Conservation (phyloP, 1,284 basidiomycete species). For the Baeospora myosura region DNA sequence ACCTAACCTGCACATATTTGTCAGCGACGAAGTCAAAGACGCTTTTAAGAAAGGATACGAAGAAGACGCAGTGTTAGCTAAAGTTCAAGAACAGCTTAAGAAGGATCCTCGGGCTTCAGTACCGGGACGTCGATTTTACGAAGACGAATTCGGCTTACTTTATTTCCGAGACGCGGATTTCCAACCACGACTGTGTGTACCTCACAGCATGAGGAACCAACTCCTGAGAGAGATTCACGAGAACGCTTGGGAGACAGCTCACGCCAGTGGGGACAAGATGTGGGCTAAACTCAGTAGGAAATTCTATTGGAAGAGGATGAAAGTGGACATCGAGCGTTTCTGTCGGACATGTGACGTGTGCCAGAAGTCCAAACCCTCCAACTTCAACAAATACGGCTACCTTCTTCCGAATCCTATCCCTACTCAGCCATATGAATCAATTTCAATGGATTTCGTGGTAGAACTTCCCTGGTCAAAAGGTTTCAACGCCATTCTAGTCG, state of each 20-base stretch:
- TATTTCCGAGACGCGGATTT: slow-evolving; percentile 9
- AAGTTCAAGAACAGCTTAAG: no score
- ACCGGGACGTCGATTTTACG: no score
- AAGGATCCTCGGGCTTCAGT: no score
- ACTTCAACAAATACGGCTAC: neutral
- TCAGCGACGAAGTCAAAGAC: no score
- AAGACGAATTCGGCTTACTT: no score
- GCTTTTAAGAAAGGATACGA: no score
- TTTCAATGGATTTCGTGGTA: slow-evolving; percentile 4
- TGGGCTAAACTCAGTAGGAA: neutral
- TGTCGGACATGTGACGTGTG: slow-evolving; percentile 3
- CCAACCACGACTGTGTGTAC: slow-evolving; percentile 4
- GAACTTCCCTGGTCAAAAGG: slow-evolving; percentile 2
- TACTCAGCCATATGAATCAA: neutral
- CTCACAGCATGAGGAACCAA: neutral
- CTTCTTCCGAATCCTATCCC: slow-evolving; percentile 7
- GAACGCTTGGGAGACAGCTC: neutral
- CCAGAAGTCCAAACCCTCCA: slow-evolving; percentile 2
- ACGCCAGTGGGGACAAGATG: neutral
- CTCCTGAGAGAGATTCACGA: slow-evolving; percentile 1
- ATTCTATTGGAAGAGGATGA: slow-evolving; percentile 3
- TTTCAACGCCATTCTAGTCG: slow-evolving; percentile 25
- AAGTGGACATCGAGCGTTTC: slow-evolving; percentile 1
- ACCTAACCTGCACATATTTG: no score
- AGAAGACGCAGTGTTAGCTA: no score